Evolutionary conservation across 441 rosid genomes (phyloP).

Genomic region (Croton laevigatus): DNA sequence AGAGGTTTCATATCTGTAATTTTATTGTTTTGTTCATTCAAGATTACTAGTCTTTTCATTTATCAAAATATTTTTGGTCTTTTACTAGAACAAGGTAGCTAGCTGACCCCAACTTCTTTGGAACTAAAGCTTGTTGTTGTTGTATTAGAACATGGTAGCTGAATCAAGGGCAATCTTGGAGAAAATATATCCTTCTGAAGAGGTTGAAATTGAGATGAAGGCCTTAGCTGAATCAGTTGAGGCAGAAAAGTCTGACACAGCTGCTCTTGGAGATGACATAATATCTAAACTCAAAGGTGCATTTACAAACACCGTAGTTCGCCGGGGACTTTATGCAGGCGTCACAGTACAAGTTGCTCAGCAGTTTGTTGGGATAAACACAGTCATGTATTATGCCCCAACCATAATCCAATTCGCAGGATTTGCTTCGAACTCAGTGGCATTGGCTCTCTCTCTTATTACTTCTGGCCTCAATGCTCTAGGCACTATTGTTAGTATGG

Average conservation of each 20-base stretch:
- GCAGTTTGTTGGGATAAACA: constrained; percentile 87
- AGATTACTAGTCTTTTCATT: no score
- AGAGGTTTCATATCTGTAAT: constrained; percentile 22
- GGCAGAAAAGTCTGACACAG: constrained; percentile 53
- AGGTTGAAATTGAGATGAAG: constrained; percentile 59
- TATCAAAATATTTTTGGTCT: background rate
- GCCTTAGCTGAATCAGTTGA: constrained; percentile 53
- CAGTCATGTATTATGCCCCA: constrained; percentile 86
- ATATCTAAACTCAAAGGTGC: constrained; percentile 53
- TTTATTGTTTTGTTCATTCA: background rate
- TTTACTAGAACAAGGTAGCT: constrained; percentile 39
- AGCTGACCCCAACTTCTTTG: no score
- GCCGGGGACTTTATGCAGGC: constrained; percentile 81
- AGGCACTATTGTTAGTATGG: constrained; percentile 71
- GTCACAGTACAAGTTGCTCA: constrained; percentile 79
- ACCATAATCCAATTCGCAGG: constrained; percentile 83
- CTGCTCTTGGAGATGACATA: constrained; percentile 40
- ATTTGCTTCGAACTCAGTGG: constrained; percentile 69
- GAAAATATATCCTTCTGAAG: constrained; percentile 56
- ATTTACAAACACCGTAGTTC: constrained; percentile 39
- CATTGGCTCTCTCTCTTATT: constrained; percentile 71
- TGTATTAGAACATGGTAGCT: no score
- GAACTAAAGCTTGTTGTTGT: no score
- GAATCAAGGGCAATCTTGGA: constrained; percentile 58
- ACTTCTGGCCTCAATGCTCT: constrained; percentile 73